Evolutionary conservation across 257 asterid species (phyloP).

Genomic region (Solanum pinnatisectum): DNA sequence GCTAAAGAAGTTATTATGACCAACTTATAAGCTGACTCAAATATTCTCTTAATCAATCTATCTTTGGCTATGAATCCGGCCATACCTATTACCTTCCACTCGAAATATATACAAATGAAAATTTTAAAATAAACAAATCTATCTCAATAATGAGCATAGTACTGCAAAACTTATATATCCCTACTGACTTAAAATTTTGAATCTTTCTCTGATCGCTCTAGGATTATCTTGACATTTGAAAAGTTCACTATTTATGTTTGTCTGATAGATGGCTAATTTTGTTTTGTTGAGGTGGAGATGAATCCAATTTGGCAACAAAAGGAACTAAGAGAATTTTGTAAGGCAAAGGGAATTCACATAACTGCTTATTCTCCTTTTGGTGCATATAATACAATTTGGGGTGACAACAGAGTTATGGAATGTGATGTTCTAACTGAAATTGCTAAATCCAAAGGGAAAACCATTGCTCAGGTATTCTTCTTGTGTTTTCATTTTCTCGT

Average conservation of each 20-base stretch:
- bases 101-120: not conserved
- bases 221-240: not conserved
- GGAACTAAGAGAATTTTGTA: constrained; percentile 36
- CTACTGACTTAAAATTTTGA: not conserved
- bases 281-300: constrained; percentile 39
- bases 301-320: constrained; percentile 51
- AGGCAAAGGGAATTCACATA: constrained; percentile 32
- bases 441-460: constrained; percentile 34
- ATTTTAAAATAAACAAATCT: not conserved
- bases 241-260: not conserved
- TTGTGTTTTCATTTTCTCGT: not conserved
- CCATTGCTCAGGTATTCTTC: constrained; percentile 37
- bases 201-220: not conserved
- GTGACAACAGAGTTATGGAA: constrained; percentile 37
- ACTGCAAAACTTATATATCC: not conserved
- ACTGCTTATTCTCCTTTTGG: constrained; percentile 61
- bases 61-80: not conserved
- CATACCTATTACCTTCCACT: not conserved
- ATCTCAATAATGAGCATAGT: not conserved
- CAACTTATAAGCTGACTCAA: not conserved
- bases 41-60: not conserved
- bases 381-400: constrained; percentile 54
- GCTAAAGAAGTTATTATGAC: too few relatives aligned
- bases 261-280: not conserved
- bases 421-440: constrained; percentile 27